phyloP scores from a whole-genome alignment of 1,284 basidiomycete genomes.

The Cryptococcus floricola region DNA sequence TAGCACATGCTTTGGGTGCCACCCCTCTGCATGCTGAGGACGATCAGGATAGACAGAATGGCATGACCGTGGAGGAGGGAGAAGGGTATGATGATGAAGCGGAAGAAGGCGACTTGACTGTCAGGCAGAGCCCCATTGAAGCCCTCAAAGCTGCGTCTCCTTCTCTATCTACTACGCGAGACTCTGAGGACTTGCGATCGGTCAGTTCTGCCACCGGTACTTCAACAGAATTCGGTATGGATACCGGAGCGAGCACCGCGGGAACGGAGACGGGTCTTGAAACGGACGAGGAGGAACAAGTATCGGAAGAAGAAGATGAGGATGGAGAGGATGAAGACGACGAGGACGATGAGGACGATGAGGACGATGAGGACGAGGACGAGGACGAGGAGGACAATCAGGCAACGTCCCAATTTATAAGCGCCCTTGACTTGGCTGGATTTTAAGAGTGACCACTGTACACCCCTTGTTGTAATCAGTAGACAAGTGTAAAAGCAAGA shows the following conservation, averaged over 20 bases:
- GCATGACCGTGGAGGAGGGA: neutral
- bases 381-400: slow-evolving; percentile 34
- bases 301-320: slow-evolving; percentile 13
- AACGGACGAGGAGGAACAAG: neutral
- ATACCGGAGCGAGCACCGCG: slow-evolving; percentile 7
- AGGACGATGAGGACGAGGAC: slow-evolving; percentile 41
- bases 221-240: neutral
- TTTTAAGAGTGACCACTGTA: slow-evolving; percentile 5
- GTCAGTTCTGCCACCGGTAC: neutral
- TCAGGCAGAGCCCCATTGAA: too few relatives aligned
- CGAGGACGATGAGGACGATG: slow-evolving; percentile 33
- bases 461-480: neutral
- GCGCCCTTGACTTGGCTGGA: slow-evolving; percentile 42
- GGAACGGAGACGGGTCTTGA: slow-evolving; percentile 1
- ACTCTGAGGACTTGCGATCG: neutral
- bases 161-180: too few relatives aligned
- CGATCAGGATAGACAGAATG: neutral
- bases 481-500: neutral
- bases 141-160: too few relatives aligned
- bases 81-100: neutral
- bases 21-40: neutral
- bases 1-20: slow-evolving; percentile 2
- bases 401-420: slow-evolving; percentile 41
- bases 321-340: slow-evolving; percentile 28
- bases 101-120: neutral